Base-by-base conservation (phyloP, 345 rosid species). In the Nasturtium officinale region DNA sequence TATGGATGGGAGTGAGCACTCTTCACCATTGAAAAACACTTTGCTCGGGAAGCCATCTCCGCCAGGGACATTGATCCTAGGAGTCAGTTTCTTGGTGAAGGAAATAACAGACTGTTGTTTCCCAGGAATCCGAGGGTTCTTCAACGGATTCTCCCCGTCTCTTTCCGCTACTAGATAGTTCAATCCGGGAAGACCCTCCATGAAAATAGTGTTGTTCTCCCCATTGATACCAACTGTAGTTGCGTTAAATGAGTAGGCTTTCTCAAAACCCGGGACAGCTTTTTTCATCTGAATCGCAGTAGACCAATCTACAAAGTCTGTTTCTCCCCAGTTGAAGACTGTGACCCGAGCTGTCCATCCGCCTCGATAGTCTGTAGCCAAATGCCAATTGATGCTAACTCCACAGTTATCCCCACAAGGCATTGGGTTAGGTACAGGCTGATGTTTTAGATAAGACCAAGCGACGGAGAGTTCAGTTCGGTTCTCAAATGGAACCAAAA, bases 391-490 rank as follows among this genome's bases (percentile, higher is more conserved):
- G 50, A 95, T 87, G 73, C 90, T 91, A 62, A 91, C 96, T 26
- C 99, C 97, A 13, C 99, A 95, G 75, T 95, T 91, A 69, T 95
- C 99, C 2, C 88, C 89, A 70, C 99, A 95, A 0, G 99, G 97
- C 85, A 89, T 53, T 7, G 97, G 99, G 68, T 83, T 83, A 18
- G 99, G 97, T 32, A 88, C 83, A 0, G 80, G 18, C 25, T 50
- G 78, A 17, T 80, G 89, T 62, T 91, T 88, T 45, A 90, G 72
- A 6, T 21, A 43, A 10, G 96, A 84, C 99, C 99, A 95, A 52
- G 87, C 87, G 7, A 17, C n/a, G 1, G 90, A 67, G 73, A 88
- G 76, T n/a, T 65, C 65, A 13, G 89, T 82, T 62, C 99, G 81
- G 71, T 95, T 95, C 47, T 90, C 99, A 7, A 85, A 95, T 35